Evolutionary conservation across 1,284 basidiomycete genomes (phyloP), one percentile per base, ranked within the genome.

Genomic region (Heterobasidion parviporum): DNA sequence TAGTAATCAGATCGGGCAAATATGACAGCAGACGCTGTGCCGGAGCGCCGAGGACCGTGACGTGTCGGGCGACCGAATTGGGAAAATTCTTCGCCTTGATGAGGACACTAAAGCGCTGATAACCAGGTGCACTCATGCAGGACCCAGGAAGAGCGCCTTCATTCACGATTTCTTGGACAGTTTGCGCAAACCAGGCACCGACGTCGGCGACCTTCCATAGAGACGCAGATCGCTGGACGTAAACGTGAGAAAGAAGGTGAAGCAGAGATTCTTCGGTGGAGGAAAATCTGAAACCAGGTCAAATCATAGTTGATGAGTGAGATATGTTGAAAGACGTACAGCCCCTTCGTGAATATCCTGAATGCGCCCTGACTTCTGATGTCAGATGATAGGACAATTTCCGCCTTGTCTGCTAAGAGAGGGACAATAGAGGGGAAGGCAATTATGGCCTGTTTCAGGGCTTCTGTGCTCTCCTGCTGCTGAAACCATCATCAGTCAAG

Each of bases 231-330:
- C 91, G 86, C 50, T 87, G 81, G 1, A 80, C 89, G 67, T 97
- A 97, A 36, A 96, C 80, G 65, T 93, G 89, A 0, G 90, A 87
- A 9, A 96, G 78, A 10, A 95, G 79, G 59, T 89, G 79, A 2
- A 85, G 69, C 9, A 77, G 69, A 1, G 80, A 73, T 36, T 77
- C 71, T 8, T 78, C 66, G 18, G 67, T 64, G 16, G 52, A 57
- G n/a, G 59, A 57, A 32, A 55, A 60, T 45, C 57, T 66, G 16
- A n/a, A 14, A 12, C 50, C 18, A 50, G 47, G 48, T 9, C 16
- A 20, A 16, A 15, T 4, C 34, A 44, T 34, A 33, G 48, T 26
- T 44, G 44, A 12, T 76, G 54, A 59, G 26, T 49, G 38, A 32
- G 54, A 56, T 32, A 54, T 9, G 34, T 56, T 52, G 58, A 57